Percentiles rank a stretch among this genome's conserved stretches.
These are phyloP conservation scores for Nigrospora osmanthi DNA, from an alignment of 2,329 filamentous ascomycete species.

Conservation along the genomic window DNA sequence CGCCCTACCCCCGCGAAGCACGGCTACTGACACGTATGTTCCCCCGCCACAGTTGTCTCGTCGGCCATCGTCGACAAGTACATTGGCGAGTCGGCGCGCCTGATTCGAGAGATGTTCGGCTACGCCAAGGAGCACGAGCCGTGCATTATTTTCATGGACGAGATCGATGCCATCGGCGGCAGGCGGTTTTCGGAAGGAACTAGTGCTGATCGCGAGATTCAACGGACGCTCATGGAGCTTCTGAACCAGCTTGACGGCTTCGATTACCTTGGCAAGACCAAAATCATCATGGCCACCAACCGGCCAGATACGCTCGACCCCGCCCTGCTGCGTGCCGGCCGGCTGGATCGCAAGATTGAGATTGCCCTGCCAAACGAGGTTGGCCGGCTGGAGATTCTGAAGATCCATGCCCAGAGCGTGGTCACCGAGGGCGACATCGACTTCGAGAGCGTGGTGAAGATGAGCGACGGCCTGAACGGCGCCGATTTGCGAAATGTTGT, in stretches of 20 bases:
- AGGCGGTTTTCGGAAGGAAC: slow-evolving; percentile 95
- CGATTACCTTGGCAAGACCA: slow-evolving; percentile 98
- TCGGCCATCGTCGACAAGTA: slow-evolving; percentile 99
- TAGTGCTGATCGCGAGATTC: slow-evolving; percentile 94
- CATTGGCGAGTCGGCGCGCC: slow-evolving; percentile 92
- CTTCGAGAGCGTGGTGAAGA: slow-evolving; percentile 98
- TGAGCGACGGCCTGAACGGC: slow-evolving; percentile 97
- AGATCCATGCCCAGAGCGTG: slow-evolving; percentile 88
- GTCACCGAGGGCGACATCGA: slow-evolving; percentile 91
- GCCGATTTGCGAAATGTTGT: slow-evolving; percentile 97
- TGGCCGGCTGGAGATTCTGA: slow-evolving; percentile 90
- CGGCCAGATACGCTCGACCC: slow-evolving; percentile 93
- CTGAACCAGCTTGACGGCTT: slow-evolving; percentile 98
- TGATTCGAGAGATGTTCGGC: slow-evolving; percentile 99
- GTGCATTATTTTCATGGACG: slow-evolving; percentile 99
- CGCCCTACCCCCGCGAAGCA: neutral
- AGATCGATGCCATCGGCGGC: slow-evolving; percentile 97
- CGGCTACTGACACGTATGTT: neutral
- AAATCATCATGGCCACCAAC: slow-evolving; percentile 99
- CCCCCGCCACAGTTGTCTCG: slow-evolving; percentile 67
- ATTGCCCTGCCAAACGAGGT: slow-evolving; percentile 97
- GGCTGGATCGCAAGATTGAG: slow-evolving; percentile 95
- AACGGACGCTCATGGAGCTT: slow-evolving; percentile 96
- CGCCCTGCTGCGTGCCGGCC: slow-evolving; percentile 82
- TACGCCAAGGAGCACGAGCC: slow-evolving; percentile 99